A percentile compares a stretch with the other conserved stretches of the same genome.
phyloP scores from a whole-genome alignment of 305 asterid species.

The Ruellia speciosa region DNA sequence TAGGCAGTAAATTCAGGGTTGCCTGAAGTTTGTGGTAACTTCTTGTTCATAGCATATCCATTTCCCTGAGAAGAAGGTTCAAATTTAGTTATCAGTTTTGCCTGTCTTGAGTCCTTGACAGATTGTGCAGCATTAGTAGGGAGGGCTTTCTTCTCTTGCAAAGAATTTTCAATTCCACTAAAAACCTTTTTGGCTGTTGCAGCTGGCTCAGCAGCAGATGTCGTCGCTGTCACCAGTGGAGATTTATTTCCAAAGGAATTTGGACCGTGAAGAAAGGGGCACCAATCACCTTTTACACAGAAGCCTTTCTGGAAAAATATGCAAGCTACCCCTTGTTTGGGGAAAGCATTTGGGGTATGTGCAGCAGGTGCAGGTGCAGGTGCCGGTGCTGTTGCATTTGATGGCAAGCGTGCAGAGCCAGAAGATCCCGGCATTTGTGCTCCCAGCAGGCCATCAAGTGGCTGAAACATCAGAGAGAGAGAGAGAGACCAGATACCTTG shows the following conservation, averaged over 20 bases:
- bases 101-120: constrained; percentile 23
- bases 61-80: constrained; percentile 28
- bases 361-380: constrained; percentile 32
- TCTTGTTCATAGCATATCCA: constrained; percentile 29
- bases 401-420: not conserved
- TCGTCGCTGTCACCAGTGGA: constrained; percentile 28
- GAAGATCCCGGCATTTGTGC: constrained; percentile 22
- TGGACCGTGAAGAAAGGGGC: constrained; percentile 64
- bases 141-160: constrained; percentile 35
- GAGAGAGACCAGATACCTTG: constrained; percentile 10
- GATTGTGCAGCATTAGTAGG: constrained; percentile 33
- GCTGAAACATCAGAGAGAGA: constrained; percentile 33
- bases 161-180: constrained; percentile 38
- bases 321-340: constrained; percentile 62
- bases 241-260: constrained; percentile 40
- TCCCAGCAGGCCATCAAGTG: constrained; percentile 71
- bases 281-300: constrained; percentile 82
- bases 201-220: constrained; percentile 34
- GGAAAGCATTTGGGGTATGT: constrained; percentile 34
- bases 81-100: constrained; percentile 26
- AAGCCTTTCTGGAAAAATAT: constrained; percentile 68
- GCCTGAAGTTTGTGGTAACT: constrained; percentile 26
- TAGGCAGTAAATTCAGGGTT: constrained; percentile 26
- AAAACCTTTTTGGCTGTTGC: constrained; percentile 36
- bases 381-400: constrained; percentile 21